A percentile compares a stretch with the other conserved stretches of the same genome.
These are phyloP conservation scores for Drosera spatulata DNA, from an alignment of 179 eudicot species.

Conservation along the genomic window DNA sequence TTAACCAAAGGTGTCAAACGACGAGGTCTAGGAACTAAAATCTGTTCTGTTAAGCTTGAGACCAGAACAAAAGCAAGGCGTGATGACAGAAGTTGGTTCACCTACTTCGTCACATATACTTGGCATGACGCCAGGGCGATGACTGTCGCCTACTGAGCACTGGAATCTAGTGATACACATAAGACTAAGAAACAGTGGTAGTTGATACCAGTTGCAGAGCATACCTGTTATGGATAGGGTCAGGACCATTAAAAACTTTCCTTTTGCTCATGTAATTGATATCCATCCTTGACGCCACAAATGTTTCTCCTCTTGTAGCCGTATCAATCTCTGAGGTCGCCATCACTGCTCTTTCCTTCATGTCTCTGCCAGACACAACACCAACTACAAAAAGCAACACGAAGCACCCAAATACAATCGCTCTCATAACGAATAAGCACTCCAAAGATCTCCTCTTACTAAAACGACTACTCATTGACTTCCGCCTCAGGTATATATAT, in stretches of 20 bases:
- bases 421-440: slow-evolving; percentile 8
- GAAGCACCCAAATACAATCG: slow-evolving; percentile 9
- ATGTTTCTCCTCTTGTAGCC: slow-evolving; percentile 4
- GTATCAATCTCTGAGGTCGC: neutral
- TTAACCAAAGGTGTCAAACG: too few relatives aligned
- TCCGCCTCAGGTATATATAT: neutral
- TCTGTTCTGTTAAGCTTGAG: too few relatives aligned
- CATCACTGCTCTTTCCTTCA: neutral
- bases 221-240: slow-evolving; percentile 69
- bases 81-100: too few relatives aligned
- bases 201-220: neutral
- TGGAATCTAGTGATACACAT: too few relatives aligned
- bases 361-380: slow-evolving; percentile 11
- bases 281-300: slow-evolving; percentile 14
- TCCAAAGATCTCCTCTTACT: slow-evolving; percentile 7
- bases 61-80: too few relatives aligned
- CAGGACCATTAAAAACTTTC: slow-evolving; percentile 61
- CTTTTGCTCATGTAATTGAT: slow-evolving; percentile 44
- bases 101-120: too few relatives aligned
- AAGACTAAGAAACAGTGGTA: neutral
- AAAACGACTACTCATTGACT: neutral
- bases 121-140: too few relatives aligned
- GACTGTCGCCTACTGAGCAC: too few relatives aligned
- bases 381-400: slow-evolving; percentile 4
- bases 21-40: too few relatives aligned